Conservation (phyloP, 139 green algal genomes). For the Mesotaenium endlicherianum region DNA sequence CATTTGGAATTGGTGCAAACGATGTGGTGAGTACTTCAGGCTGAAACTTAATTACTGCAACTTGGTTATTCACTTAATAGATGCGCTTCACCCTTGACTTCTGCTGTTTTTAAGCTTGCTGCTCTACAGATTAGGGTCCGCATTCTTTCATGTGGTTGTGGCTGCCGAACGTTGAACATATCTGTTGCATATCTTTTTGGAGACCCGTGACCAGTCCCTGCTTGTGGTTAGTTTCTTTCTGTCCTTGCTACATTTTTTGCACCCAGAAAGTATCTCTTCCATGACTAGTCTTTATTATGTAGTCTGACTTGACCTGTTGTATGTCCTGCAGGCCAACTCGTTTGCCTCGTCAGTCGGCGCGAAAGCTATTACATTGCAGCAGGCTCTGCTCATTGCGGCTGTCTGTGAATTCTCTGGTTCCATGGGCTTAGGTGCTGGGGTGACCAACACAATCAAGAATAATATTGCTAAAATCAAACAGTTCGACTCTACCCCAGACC, state of each 20-base stretch:
- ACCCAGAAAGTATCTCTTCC: no score
- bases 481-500: constrained; percentile 22
- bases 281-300: neutral
- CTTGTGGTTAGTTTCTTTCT: no score
- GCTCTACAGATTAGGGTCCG: neutral
- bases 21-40: constrained; percentile 17
- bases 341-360: constrained; percentile 60
- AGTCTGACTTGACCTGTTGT: neutral
- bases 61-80: neutral
- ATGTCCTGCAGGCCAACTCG: constrained; percentile 46
- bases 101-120: neutral
- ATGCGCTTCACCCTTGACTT: neutral
- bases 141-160: neutral
- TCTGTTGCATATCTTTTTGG: neutral
- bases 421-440: neutral
- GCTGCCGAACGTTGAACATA: neutral
- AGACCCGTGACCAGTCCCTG: no score
- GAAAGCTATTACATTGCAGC: constrained; percentile 43
- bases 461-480: neutral
- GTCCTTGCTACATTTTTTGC: no score
- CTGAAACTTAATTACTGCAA: neutral
- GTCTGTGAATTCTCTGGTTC: constrained; percentile 40
- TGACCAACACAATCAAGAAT: constrained; percentile 30
- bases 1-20: constrained; percentile 45
- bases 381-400: constrained; percentile 34